Evolutionary conservation across 805 yeast species (phyloP), one percentile per base, ranked within the genome.

Genomic region (Zygotorulaspora florentina): DNA sequence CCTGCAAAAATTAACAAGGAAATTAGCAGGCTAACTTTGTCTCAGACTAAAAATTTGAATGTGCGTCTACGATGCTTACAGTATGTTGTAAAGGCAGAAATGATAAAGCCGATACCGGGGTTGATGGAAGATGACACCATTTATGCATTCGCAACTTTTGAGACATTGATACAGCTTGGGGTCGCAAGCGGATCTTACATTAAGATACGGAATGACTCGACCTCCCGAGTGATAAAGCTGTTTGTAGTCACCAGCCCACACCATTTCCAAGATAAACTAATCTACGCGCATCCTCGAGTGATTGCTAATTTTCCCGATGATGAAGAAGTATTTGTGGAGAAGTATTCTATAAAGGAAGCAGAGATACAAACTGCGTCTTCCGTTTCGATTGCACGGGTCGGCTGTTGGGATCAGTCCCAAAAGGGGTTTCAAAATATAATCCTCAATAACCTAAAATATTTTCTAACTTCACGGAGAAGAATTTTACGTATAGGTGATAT

Each of bases 401-500:
- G 65, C 1, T 44, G 54, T 36, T 55, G 56, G 55, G 29, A 46
- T 35, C 65, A 64, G 35, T 46, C 59, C 10, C 68, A 65, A 45
- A 62, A 56, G 41, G 17, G 35, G 2, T 61, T 50, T 37, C 66
- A 65, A 46, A 55, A 53, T 35, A 42, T 58, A 7, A 58, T 87
- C 55, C 69, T 83, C 42, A 66, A 79, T 11, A 80, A 83, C 42
- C 66, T 87, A 53, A 77, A 85, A 59, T 55, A 74, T 0, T 75
- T 79, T 47, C 85, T 91, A 56, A 84, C 83, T 51, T 58, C 68
- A 0, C 68, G 71, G 20, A 65, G 73, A 25, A 75, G 95, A 46
- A 70, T 87, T 2, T 78, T 90, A 1, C 69, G 71, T 13, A 62
- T 71, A n/a, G 81, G 78, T 29, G 96, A 88, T 58, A 59, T 81